These are phyloP conservation scores for Hydrangea macrophylla DNA, from an alignment of 148 eudicot genomes.

Conservation along the genomic window DNA sequence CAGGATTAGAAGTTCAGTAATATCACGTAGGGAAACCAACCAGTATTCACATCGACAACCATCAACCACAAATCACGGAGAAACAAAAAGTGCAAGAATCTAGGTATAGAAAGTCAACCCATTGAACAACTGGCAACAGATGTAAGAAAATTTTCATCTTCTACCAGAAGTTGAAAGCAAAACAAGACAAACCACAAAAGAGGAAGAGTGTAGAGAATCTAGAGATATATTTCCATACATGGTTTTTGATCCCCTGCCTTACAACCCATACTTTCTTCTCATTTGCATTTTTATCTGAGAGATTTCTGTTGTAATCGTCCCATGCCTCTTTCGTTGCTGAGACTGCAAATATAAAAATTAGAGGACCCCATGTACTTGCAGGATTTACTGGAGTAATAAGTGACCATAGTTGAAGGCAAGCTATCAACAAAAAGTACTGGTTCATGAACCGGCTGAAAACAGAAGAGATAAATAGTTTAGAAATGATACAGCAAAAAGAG, in stretches of 20 bases:
- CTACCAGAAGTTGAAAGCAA: neutral
- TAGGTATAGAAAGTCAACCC: neutral
- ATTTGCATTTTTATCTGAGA: conserved; percentile 92
- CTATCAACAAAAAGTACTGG: conserved; percentile 97
- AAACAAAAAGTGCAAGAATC: neutral
- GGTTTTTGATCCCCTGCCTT: conserved; percentile 65
- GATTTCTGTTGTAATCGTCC: conserved; percentile 96
- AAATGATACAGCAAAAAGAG: neutral
- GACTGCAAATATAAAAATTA: conserved; percentile 89
- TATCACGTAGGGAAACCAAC: neutral
- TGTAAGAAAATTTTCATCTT: neutral
- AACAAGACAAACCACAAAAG: neutral
- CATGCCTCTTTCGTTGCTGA: conserved; percentile 97
- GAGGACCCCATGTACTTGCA: conserved; percentile 98
- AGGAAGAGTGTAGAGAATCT: neutral
- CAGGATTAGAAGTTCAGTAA: neutral
- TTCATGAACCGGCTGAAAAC: conserved; percentile 95
- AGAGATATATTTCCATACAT: conserved; percentile 39
- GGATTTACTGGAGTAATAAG: conserved; percentile 98
- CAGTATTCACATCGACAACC: neutral
- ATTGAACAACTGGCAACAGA: neutral
- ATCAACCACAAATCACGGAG: neutral
- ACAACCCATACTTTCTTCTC: conserved; percentile 98
- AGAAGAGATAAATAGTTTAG: conserved; percentile 20
- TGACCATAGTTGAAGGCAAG: conserved; percentile 98